Base-by-base conservation (phyloP, 257 asterid genomes). In the Sherardia arvensis region DNA sequence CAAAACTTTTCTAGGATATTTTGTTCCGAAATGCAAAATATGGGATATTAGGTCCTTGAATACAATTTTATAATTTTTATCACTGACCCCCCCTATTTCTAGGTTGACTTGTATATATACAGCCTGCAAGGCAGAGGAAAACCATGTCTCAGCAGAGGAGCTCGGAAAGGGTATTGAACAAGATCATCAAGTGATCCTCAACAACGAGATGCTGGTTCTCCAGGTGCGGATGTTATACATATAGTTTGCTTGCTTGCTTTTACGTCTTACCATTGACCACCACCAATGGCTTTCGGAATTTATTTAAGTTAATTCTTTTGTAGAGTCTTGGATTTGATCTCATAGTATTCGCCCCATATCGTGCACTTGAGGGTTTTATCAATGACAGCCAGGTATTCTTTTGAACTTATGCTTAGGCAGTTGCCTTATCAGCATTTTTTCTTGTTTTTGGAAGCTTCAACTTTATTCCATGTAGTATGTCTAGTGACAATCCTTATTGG, bases 81-180 rank as follows among this genome's bases (percentile, higher is more conserved):
- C 9, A 7, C 4, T 36, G 45, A 11, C 34, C 4, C 9, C 26
- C 53, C 62, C 6, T 22, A 29, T 5, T 78, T 77, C 66, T 79
- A 92, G 97, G 99, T 85, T 92, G 57, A 92, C 99, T 22, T 92
- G 99, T 79, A 89, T 92, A 75, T 92, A 92, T 81, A 81, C 91
- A 64, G 97, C 95, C 53, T 92, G 99, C 81, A 92, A 89, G 87
- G 95, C 91, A 47, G 96, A 92, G 78, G 98, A 92, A 80, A 92
- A 88, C 76, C 98, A 92, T 71, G 98, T 92, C 62, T 92, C 98
- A 32, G 98, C 97, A 25, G 98, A 92, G 85, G 97, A 92, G 84
- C 97, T 92, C 73, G 99, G 99, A 59, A 92, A 87, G 81, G 98
- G 98, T 72, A 91, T 91, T 43, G 96, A 84, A 62, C 98, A 91